A percentile compares a stretch with the other conserved stretches of the same genome.
Evolutionary conservation across 805 yeast genomes (phyloP).

Genomic region (Pichia cabralensis): DNA sequence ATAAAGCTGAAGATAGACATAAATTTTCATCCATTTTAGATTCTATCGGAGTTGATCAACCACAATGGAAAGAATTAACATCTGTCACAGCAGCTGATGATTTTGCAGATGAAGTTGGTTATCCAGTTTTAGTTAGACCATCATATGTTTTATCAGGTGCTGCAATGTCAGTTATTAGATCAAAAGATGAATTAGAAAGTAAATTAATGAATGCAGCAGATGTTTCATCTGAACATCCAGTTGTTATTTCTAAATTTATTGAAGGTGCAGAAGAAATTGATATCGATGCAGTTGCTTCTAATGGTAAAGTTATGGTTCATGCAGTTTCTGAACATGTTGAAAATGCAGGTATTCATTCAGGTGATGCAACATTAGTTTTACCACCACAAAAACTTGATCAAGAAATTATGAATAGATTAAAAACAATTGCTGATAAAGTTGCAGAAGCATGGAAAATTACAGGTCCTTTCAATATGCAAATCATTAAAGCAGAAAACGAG

Average conservation of each 20-base stretch:
- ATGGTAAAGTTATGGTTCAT: constrained; percentile 84
- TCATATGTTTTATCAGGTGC: constrained; percentile 97
- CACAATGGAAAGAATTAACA: constrained; percentile 93
- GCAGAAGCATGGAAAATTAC: constrained; percentile 92
- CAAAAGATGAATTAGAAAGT: constrained; percentile 66
- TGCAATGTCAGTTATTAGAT: constrained; percentile 90
- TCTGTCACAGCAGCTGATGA: constrained; percentile 75
- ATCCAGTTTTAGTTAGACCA: constrained; percentile 96
- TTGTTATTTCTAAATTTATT: constrained; percentile 91
- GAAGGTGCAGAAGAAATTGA: constrained; percentile 96
- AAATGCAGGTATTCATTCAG: constrained; percentile 98
- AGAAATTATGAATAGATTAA: constrained; percentile 57
- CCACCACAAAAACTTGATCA: constrained; percentile 82
- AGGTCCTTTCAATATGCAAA: constrained; percentile 98
- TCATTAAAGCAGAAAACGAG: constrained; percentile 65
- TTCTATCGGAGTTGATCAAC: constrained; percentile 90
- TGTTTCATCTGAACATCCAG: constrained; percentile 94
- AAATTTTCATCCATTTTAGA: constrained; percentile 92
- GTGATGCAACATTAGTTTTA: constrained; percentile 91
- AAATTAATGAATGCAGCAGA: constrained; percentile 83
- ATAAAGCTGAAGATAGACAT: constrained; percentile 97
- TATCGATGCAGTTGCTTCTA: constrained; percentile 89
- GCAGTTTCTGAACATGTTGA: constrained; percentile 97
- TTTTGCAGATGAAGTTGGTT: constrained; percentile 80
- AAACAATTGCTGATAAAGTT: constrained; percentile 85